Percentiles rank a stretch among this genome's conserved stretches.
Conservation (phyloP, 768 basidiomycete genomes). For the Omphalotus guepiniiformis region DNA sequence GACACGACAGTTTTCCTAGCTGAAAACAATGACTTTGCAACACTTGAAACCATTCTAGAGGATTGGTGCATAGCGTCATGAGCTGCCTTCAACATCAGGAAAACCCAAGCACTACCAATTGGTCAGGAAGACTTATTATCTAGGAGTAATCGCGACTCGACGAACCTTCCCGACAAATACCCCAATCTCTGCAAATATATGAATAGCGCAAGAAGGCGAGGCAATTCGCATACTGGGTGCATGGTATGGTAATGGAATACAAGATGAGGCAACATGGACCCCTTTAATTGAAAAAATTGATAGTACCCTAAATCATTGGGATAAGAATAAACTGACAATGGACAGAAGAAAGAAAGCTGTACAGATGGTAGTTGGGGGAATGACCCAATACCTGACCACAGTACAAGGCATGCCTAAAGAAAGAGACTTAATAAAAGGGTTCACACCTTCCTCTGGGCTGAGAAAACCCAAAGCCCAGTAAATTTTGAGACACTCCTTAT, state of each 20-base stretch:
- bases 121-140: constrained; percentile 12
- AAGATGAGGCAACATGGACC: constrained; percentile 12
- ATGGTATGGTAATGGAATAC: constrained; percentile 20
- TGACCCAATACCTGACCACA: constrained; percentile 25
- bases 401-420: constrained; percentile 26
- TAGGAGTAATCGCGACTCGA: background rate
- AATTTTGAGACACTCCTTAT: background rate
- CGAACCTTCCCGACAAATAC: background rate
- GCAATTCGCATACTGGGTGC: constrained; percentile 11
- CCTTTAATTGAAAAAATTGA: constrained; percentile 18
- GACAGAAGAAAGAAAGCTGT: constrained; percentile 11
- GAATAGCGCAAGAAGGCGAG: constrained; percentile 14
- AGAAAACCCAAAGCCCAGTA: background rate
- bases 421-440: constrained; percentile 12
- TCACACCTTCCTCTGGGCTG: constrained; percentile 16
- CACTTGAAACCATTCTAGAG: constrained; percentile 11
- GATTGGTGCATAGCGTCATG: constrained; percentile 25
- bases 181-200: constrained; percentile 1
- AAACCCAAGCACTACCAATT: constrained; percentile 28
- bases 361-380: constrained; percentile 14
- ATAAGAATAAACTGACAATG: constrained; percentile 11
- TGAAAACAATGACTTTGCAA: constrained; percentile 10
- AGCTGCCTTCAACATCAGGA: constrained; percentile 25
- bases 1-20: constrained; percentile 14
- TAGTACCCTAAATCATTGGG: constrained; percentile 8